These are phyloP conservation scores for Cupressus sempervirens DNA, from an alignment of 75 land plant genomes.

Conservation along the genomic window DNA sequence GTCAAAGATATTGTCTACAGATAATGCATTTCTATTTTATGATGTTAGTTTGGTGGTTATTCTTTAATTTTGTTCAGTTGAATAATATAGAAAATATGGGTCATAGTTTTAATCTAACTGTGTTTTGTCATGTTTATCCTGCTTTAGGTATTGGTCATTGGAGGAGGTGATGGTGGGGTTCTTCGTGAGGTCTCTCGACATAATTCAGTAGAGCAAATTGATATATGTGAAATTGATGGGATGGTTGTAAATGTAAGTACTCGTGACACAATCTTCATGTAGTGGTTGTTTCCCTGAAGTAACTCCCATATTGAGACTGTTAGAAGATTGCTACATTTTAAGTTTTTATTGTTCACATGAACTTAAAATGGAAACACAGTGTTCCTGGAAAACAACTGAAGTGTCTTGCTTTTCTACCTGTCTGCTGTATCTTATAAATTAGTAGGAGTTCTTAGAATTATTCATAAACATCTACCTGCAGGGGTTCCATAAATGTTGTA, in stretches of 20 bases:
- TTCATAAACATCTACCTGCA: neutral
- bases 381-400: neutral
- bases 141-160: conserved; percentile 58
- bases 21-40: neutral
- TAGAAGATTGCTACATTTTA: neutral
- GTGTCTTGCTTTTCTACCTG: neutral
- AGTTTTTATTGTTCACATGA: neutral
- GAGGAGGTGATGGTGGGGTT: conserved; percentile 81
- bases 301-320: neutral
- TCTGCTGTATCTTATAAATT: neutral
- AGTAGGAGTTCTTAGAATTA: neutral
- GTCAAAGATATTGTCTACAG: neutral
- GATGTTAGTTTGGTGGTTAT: neutral
- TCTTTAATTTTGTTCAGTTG: too few relatives aligned
- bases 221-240: conserved; percentile 67
- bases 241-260: conserved; percentile 64
- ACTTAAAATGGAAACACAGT: neutral
- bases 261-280: neutral
- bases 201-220: conserved; percentile 57
- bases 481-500: neutral
- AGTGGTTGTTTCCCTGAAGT: neutral
- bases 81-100: neutral
- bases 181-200: conserved; percentile 62
- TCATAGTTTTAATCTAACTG: neutral
- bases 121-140: neutral